These are phyloP conservation scores for Sugiyamaella castrensis DNA, from an alignment of 1,139 yeast genomes.

Conservation along the genomic window DNA sequence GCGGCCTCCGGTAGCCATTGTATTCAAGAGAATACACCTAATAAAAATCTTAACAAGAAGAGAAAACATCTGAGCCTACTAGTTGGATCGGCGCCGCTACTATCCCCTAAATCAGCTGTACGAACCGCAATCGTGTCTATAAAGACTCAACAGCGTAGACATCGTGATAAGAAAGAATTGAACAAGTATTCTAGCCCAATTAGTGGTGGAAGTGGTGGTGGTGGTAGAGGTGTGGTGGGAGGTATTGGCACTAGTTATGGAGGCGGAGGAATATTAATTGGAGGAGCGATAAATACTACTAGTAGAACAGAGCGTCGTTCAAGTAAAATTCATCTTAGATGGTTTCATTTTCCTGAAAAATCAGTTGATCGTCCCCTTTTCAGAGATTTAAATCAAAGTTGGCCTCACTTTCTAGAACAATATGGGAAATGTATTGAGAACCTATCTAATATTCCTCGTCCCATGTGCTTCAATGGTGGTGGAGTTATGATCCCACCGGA, in stretches of 20 bases:
- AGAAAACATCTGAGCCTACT: no score
- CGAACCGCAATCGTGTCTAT: constrained; percentile 9
- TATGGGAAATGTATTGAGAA: constrained; percentile 61
- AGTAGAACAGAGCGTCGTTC: neutral
- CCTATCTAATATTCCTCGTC: constrained; percentile 54
- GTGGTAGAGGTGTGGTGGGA: neutral
- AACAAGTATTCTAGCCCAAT: constrained; percentile 2
- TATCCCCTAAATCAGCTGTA: constrained; percentile 14
- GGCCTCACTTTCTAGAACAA: constrained; percentile 58
- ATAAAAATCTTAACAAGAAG: no score
- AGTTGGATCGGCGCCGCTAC: constrained; percentile 2
- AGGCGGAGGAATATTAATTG: neutral
- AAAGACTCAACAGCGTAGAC: constrained; percentile 8
- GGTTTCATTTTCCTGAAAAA: constrained; percentile 21
- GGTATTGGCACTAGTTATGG: neutral
- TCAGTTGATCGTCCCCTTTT: constrained; percentile 19
- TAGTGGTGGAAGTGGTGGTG: neutral
- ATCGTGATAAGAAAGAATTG: constrained; percentile 8
- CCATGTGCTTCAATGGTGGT: constrained; percentile 48
- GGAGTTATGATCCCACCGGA: constrained; percentile 59
- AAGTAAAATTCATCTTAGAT: neutral
- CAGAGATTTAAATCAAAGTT: constrained; percentile 39
- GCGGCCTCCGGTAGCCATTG: no score
- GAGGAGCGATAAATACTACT: neutral
- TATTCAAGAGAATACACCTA: no score